These are phyloP conservation scores for Rhizophora mangle DNA, from an alignment of 345 rosid genomes.

Conservation along the genomic window DNA sequence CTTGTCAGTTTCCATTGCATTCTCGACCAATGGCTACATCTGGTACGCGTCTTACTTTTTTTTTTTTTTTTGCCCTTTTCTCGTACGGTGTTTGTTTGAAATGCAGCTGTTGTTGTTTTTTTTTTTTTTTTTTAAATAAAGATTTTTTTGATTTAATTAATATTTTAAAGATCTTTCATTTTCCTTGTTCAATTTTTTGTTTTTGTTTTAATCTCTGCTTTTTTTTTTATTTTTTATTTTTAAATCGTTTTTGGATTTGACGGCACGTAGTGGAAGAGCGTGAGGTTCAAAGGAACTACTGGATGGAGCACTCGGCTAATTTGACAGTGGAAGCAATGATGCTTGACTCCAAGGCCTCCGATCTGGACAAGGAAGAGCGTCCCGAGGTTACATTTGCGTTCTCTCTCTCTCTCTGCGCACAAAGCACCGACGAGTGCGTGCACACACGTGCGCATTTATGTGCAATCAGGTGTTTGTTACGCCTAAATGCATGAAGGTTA, in stretches of 20 bases:
- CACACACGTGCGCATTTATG: too few species aligned
- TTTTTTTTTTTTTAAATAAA: too few species aligned
- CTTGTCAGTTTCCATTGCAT: background rate
- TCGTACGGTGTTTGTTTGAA: background rate
- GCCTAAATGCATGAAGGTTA: too few species aligned
- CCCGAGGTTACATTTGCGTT: constrained; percentile 55
- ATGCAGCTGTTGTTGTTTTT: background rate
- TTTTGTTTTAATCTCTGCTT: too few species aligned
- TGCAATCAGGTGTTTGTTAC: too few species aligned
- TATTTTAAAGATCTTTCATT: too few species aligned
- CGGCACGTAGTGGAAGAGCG: constrained; percentile 49
- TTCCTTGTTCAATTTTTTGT: too few species aligned
- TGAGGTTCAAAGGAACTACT: constrained; percentile 68
- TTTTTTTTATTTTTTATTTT: background rate
- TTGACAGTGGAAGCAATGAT: constrained; percentile 87
- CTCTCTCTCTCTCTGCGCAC: too few species aligned
- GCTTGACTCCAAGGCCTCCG: constrained; percentile 89
- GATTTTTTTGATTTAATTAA: background rate
- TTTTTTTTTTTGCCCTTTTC: too few species aligned
- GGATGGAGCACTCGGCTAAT: constrained; percentile 75
- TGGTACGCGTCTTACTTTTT: constrained; percentile 21
- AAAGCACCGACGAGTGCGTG: too few species aligned
- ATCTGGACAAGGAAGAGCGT: constrained; percentile 95
- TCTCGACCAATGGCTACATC: constrained; percentile 42
- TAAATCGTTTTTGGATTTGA: background rate